Conservation (phyloP, 164 flowering plant genomes). For the Magnolia officinalis region DNA sequence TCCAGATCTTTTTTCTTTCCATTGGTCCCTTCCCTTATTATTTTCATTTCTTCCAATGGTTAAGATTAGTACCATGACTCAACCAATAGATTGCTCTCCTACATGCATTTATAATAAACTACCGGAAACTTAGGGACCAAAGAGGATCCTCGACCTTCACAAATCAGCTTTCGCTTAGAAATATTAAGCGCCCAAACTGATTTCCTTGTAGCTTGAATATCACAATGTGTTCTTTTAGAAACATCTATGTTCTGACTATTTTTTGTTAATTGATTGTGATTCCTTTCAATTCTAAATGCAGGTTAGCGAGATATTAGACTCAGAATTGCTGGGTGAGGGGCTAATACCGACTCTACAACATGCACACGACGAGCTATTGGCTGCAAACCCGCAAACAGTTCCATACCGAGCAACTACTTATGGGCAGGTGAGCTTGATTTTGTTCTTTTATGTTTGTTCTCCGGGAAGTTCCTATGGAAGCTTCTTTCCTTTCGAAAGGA, state of each 20-base stretch:
- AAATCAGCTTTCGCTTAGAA: neutral
- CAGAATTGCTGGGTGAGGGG: conserved; percentile 96
- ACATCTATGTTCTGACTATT: neutral
- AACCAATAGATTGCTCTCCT: no score
- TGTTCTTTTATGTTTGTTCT: neutral
- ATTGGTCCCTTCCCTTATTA: no score
- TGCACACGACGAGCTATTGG: conserved; percentile 81
- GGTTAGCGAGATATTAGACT: conserved; percentile 99
- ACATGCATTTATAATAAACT: no score
- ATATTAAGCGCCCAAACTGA: neutral
- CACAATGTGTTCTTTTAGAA: neutral
- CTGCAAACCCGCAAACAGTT: conserved; percentile 65
- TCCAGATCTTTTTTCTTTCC: no score
- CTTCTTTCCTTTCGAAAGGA: neutral
- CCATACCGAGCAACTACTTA: conserved; percentile 76
- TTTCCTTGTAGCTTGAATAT: neutral
- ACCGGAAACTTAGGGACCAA: no score
- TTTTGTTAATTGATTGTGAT: neutral
- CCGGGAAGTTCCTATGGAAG: neutral
- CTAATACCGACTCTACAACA: conserved; percentile 87
- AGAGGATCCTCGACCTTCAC: no score
- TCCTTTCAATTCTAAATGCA: conserved; percentile 25
- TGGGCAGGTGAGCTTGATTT: conserved; percentile 60
- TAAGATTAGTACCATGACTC: no score
- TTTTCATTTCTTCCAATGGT: no score